Base-by-base conservation (phyloP, 768 basidiomycete genomes). In the Gloeophyllum trabeum region DNA sequence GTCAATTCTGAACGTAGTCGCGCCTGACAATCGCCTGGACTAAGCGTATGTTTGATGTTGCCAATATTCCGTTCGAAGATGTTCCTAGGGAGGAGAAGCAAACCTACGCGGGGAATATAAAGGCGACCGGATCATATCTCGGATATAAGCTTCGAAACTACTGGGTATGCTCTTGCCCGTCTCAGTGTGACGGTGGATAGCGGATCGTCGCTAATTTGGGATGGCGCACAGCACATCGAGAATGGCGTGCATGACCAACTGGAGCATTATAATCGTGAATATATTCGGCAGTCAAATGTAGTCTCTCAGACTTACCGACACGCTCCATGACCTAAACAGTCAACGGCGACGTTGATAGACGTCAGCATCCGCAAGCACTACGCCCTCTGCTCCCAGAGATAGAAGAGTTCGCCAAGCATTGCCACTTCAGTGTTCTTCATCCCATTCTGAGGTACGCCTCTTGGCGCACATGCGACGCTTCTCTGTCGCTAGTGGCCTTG, bases 111-210 rank as follows among this genome's bases (percentile, higher is more conserved):
- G 60, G 57, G 1, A 50, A 58, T 26, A n/a, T n/a, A n/a, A 59
- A 70, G 47, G 54, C 60, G 41, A 65, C 61, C 0, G 71, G 71
- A 2, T 69, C 68, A 0, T 76, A 72, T 44, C 67, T 72, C 39
- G 76, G 76, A 0, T 78, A 76, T 47, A 77, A 78, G 47, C 63
- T 61, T 4, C 64, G 67, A 5, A 61, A 70, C 43, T 71, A 69
- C 40, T 79, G 74, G 74, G 76, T 75, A 48, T 5, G 59, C 49
- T 5, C 20, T 6, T 7, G 24, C 37, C n/a, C n/a, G n/a, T n/a
- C n/a, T n/a, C n/a, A n/a, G n/a, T n/a, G n/a, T n/a, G n/a, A n/a
- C n/a, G n/a, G n/a, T n/a, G n/a, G n/a, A 38, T 40, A 35, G 6
- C 41, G 32, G 30, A 21, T 39, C 25, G 45, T 39, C 24, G 19